Percentiles rank a stretch among this genome's conserved stretches.
Evolutionary conservation across 2,329 filamentous ascomycete genomes (phyloP).

Genomic region (Aspergillus aculeatus): DNA sequence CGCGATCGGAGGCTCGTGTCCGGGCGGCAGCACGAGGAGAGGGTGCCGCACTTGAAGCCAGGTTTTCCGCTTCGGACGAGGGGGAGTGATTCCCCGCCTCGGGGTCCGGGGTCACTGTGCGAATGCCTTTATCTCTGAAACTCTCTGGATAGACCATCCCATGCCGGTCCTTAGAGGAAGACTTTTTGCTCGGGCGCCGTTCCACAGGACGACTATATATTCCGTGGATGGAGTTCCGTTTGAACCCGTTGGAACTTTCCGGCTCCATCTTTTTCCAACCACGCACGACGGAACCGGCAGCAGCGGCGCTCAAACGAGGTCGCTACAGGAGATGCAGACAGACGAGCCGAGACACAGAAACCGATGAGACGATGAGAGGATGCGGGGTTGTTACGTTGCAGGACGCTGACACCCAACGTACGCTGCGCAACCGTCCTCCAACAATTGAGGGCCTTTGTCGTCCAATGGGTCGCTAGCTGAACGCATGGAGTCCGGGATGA

Average conservation of each 20-base stretch:
- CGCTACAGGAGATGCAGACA: constrained; percentile 28
- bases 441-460: constrained; percentile 34
- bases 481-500: constrained; percentile 40
- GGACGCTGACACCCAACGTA: constrained; percentile 24
- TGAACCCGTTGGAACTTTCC: constrained; percentile 42
- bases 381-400: constrained; percentile 24
- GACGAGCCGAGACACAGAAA: constrained; percentile 24
- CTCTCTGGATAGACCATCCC: constrained; percentile 48
- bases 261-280: constrained; percentile 39
- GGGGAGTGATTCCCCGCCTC: constrained; percentile 39
- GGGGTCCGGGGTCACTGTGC: constrained; percentile 49
- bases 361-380: constrained; percentile 19
- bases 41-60: constrained; percentile 31
- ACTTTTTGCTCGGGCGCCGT: constrained; percentile 48
- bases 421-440: constrained; percentile 32
- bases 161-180: constrained; percentile 47
- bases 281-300: constrained; percentile 23
- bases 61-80: constrained; percentile 37
- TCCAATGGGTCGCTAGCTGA: constrained; percentile 34
- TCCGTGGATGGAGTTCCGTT: constrained; percentile 41
- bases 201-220: constrained; percentile 42
- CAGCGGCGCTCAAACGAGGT: constrained; percentile 23
- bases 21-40: constrained; percentile 40
- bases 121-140: constrained; percentile 45
- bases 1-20: constrained; percentile 34